phyloP scores from a whole-genome alignment of 192 early-diverging fungal genomes.

The Backusella morwellensis region DNA sequence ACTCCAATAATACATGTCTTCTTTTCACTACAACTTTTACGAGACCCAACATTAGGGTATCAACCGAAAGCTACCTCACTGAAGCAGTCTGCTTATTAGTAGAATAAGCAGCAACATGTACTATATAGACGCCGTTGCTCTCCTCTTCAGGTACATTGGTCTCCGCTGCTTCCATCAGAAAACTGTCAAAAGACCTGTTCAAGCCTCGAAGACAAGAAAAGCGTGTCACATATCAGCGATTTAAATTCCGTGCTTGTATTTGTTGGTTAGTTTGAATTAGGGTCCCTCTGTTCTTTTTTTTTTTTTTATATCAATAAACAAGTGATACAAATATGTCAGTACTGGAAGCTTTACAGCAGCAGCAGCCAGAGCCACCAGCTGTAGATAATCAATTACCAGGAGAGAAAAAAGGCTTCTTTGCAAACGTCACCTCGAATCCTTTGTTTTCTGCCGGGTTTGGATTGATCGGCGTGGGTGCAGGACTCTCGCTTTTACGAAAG shows the following conservation, averaged over 20 bases:
- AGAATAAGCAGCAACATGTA: neutral
- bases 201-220: neutral
- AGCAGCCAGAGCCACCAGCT: neutral
- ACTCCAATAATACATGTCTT: neutral
- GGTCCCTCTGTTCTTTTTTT: neutral
- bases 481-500: slow-evolving; percentile 72
- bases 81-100: too few species aligned
- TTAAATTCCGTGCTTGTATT: neutral
- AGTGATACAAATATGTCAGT: neutral
- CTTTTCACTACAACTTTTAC: neutral
- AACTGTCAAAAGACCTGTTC: neutral
- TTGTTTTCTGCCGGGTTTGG: slow-evolving; percentile 96
- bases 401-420: slow-evolving; percentile 21
- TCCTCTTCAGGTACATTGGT: too few species aligned
- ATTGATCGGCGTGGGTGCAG: slow-evolving; percentile 85
- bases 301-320: neutral
- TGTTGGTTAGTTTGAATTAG: neutral
- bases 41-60: neutral
- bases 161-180: neutral
- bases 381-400: neutral
- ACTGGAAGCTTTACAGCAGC: neutral
- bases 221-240: neutral
- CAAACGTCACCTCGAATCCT: slow-evolving; percentile 65
- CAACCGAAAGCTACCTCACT: neutral
- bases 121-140: neutral